These are phyloP conservation scores for Exophiala sp. DNA, from an alignment of 2,329 filamentous ascomycete genomes.

Conservation along the genomic window DNA sequence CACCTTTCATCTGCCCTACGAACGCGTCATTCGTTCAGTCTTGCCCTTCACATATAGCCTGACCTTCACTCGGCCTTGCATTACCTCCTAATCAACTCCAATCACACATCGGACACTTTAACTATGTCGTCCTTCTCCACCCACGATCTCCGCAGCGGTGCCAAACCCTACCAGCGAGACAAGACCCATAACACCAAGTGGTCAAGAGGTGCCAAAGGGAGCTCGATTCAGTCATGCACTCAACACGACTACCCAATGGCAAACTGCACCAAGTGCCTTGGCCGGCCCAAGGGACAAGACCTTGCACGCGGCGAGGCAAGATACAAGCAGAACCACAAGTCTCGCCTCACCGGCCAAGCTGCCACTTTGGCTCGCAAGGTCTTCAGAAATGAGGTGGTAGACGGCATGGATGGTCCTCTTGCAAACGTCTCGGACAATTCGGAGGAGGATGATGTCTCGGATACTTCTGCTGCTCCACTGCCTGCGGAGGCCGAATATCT, in stretches of 20 bases:
- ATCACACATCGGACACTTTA: background rate
- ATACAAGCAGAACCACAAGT: slow-evolving; percentile 13
- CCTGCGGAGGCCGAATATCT: slow-evolving; percentile 49
- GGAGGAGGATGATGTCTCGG: slow-evolving; percentile 33
- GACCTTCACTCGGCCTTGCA: background rate
- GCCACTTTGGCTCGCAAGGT: slow-evolving; percentile 26
- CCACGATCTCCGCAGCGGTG: slow-evolving; percentile 51
- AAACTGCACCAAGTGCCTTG: slow-evolving; percentile 26
- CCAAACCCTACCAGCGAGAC: slow-evolving; percentile 46
- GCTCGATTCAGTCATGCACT: slow-evolving; percentile 9
- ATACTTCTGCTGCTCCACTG: slow-evolving; percentile 44
- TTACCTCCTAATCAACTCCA: background rate
- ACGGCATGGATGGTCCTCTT: slow-evolving; percentile 32
- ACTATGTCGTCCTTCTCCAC: slow-evolving; percentile 17
- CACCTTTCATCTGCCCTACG: slow-evolving; percentile 5
- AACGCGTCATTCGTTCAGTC: slow-evolving; percentile 13
- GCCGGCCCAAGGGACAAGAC: slow-evolving; percentile 14
- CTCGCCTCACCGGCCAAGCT: slow-evolving; percentile 18
- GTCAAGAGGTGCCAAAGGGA: slow-evolving; percentile 33
- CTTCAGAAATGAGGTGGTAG: slow-evolving; percentile 34
- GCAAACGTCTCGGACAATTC: slow-evolving; percentile 29
- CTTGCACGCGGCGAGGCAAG: slow-evolving; percentile 11
- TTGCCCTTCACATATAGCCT: background rate
- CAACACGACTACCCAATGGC: slow-evolving; percentile 16
- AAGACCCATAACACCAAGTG: slow-evolving; percentile 41